Percentiles rank a stretch among this genome's conserved stretches.
These are phyloP conservation scores for Erodium maritimum DNA, from an alignment of 345 rosid genomes.

Conservation along the genomic window DNA sequence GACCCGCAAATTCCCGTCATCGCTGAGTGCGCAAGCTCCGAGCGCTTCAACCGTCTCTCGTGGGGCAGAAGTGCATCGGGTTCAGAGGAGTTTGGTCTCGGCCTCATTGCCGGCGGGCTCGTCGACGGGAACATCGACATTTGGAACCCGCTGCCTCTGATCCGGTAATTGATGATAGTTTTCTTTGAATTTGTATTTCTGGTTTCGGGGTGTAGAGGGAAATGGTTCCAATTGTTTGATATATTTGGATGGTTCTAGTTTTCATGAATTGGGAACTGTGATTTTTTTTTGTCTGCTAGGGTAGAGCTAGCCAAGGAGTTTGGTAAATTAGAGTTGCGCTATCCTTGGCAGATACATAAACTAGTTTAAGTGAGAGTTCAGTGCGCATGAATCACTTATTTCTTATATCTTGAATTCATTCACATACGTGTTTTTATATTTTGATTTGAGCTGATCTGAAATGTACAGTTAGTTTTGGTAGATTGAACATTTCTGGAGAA, in stretches of 20 bases:
- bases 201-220: conserved; percentile 2
- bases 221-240: too few species aligned
- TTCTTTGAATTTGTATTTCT: not conserved
- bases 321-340: too few species aligned
- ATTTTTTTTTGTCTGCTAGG: too few species aligned
- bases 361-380: too few species aligned
- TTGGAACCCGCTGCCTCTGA: conserved; percentile 74
- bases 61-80: conserved; percentile 90
- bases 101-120: conserved; percentile 92
- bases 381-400: too few species aligned
- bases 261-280: not conserved
- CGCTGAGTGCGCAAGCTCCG: conserved; percentile 85
- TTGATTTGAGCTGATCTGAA: too few species aligned
- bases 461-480: too few species aligned
- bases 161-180: conserved; percentile 34
- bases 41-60: conserved; percentile 85
- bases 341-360: too few species aligned
- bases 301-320: too few species aligned
- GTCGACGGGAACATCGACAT: conserved; percentile 81
- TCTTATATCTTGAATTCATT: too few species aligned
- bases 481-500: too few species aligned
- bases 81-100: conserved; percentile 64
- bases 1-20: conserved; percentile 65
- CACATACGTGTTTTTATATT: too few species aligned
- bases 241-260: not conserved